These are phyloP conservation scores for Spirogloea muscicola DNA, from an alignment of 139 green algal species.

Conservation along the genomic window DNA sequence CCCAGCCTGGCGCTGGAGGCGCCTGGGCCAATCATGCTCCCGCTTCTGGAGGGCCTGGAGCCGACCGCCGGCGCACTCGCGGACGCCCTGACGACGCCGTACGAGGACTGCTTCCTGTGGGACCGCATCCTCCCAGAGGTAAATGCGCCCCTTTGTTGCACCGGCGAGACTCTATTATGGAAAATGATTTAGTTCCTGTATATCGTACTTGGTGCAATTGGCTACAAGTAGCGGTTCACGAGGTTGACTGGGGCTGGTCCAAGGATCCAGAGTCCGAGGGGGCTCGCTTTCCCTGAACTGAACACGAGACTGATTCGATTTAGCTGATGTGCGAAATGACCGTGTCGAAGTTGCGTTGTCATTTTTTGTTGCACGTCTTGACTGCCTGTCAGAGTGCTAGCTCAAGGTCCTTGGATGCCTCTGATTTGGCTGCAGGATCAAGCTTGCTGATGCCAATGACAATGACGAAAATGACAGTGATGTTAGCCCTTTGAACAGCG, in stretches of 20 bases:
- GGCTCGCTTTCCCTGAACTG: not conserved
- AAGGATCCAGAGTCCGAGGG: not conserved
- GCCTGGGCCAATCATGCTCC: too few species aligned
- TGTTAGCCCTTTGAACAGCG: not conserved
- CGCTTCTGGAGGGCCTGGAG: too few species aligned
- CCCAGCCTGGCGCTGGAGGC: too few species aligned
- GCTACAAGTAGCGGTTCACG: not conserved
- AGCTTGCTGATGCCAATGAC: too few species aligned
- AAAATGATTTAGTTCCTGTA: not conserved
- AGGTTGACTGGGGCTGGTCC: not conserved
- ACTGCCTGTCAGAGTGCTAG: too few species aligned
- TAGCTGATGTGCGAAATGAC: too few species aligned
- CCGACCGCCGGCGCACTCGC: not conserved
- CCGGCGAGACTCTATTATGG: not conserved
- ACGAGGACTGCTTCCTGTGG: not conserved
- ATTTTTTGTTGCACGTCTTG: too few species aligned
- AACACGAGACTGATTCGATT: too few species aligned
- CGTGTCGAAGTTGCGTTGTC: too few species aligned
- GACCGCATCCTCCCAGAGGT: not conserved
- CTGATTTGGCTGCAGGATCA: too few species aligned
- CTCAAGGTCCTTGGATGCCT: too few species aligned
- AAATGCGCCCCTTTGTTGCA: not conserved
- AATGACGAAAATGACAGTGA: not conserved
- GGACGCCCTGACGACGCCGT: not conserved
- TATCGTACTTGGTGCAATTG: not conserved